Conservation (phyloP, 208 protist species). For the Crithidia brevicula region DNA sequence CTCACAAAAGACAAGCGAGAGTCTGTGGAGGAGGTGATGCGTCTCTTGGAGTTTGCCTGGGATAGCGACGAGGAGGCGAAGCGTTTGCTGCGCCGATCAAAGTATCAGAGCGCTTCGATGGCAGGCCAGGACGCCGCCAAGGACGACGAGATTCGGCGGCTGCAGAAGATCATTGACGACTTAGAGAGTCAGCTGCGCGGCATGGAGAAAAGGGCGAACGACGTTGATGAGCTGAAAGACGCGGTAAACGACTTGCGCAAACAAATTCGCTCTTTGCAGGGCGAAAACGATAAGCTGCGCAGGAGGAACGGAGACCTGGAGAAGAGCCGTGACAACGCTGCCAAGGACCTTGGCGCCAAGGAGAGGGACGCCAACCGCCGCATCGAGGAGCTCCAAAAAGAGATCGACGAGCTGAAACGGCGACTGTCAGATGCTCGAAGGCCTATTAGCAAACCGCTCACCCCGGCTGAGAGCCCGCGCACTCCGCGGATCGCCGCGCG, state of each 20-base stretch:
- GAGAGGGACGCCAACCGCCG: constrained; percentile 21
- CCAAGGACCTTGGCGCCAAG: constrained; percentile 26
- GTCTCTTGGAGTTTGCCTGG: constrained; percentile 71
- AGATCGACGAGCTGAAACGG: constrained; percentile 25
- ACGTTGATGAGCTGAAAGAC: constrained; percentile 36
- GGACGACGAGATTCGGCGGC: constrained; percentile 56
- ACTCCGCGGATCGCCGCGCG: constrained; percentile 24
- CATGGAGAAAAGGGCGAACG: constrained; percentile 27
- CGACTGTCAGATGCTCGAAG: constrained; percentile 14
- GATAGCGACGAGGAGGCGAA: constrained; percentile 56
- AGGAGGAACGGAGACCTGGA: constrained; percentile 43
- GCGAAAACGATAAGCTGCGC: constrained; percentile 36
- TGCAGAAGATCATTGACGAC: constrained; percentile 41
- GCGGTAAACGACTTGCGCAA: constrained; percentile 30
- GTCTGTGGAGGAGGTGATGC: constrained; percentile 79
- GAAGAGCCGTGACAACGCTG: constrained; percentile 37
- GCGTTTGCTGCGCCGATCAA: constrained; percentile 23
- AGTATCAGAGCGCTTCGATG: constrained; percentile 35
- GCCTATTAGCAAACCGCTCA: constrained; percentile 6
- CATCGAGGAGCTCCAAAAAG: constrained; percentile 25
- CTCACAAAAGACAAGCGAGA: constrained; percentile 77
- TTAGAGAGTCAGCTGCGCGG: constrained; percentile 45
- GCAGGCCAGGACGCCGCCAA: constrained; percentile 50
- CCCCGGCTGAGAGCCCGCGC: constrained; percentile 12
- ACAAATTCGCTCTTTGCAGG: constrained; percentile 39